Percentiles rank a stretch among this genome's conserved stretches.
Conservation (phyloP, 305 asterid species). For the Fraxinus dipetala region DNA sequence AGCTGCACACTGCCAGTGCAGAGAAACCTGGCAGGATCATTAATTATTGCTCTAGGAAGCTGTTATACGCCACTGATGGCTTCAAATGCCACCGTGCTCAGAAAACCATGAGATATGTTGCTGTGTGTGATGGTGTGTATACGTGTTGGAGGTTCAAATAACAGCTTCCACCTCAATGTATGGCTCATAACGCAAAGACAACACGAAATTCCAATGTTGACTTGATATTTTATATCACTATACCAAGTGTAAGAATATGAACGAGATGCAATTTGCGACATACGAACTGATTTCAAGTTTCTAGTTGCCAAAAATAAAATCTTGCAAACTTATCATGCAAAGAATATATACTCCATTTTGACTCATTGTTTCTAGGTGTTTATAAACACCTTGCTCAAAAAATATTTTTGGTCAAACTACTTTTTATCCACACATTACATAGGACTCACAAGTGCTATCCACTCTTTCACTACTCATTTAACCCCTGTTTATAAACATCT, state of each 20-base stretch:
- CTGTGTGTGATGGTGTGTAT: slow-evolving; percentile 28
- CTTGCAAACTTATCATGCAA: neutral
- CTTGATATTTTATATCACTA: neutral
- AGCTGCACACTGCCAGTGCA: slow-evolving; percentile 99
- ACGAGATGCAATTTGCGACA: neutral
- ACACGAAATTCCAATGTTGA: neutral
- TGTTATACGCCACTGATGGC: slow-evolving; percentile 46
- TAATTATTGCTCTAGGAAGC: slow-evolving; percentile 66
- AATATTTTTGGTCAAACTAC: neutral
- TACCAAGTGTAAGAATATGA: neutral
- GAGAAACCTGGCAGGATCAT: slow-evolving; percentile 99
- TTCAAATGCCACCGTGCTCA: slow-evolving; percentile 44
- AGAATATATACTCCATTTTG: neutral
- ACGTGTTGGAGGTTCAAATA: slow-evolving; percentile 14
- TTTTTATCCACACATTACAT: neutral
- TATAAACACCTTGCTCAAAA: neutral
- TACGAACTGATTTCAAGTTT: neutral
- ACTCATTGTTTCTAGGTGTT: neutral
- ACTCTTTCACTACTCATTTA: neutral
- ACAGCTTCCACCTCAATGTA: slow-evolving; percentile 57
- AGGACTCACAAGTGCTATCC: neutral
- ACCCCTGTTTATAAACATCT: neutral
- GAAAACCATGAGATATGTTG: slow-evolving; percentile 33
- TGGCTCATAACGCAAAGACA: neutral
- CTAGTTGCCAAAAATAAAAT: neutral